phyloP scores from a whole-genome alignment of 768 basidiomycete genomes.

The Mycena polygramma region DNA sequence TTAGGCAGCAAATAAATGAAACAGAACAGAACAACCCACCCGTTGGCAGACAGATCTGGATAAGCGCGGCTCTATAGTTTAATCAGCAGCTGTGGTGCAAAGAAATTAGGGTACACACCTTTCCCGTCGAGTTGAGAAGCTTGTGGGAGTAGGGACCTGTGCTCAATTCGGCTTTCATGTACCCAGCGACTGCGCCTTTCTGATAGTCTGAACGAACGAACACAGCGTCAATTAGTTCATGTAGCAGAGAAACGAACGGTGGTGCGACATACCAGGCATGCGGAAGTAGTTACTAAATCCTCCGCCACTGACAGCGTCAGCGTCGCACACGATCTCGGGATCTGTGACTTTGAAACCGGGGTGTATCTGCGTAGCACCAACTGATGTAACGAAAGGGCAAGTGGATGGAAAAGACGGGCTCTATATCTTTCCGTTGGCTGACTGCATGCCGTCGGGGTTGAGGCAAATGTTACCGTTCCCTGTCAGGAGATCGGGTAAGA shows the following conservation, averaged over 20 bases:
- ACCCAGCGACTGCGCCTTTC: constrained; percentile 49
- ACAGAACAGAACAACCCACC: constrained; percentile 40
- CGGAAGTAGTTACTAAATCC: constrained; percentile 59
- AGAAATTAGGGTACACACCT: constrained; percentile 34
- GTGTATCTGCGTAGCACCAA: constrained; percentile 62
- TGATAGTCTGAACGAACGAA: constrained; percentile 48
- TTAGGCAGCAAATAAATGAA: neutral
- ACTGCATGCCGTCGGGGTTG: constrained; percentile 56
- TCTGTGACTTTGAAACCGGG: constrained; percentile 46
- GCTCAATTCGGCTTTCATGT: constrained; percentile 46
- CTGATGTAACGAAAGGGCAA: constrained; percentile 59
- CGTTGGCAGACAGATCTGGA: constrained; percentile 63
- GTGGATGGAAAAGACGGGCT: constrained; percentile 55
- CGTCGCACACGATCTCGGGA: constrained; percentile 53
- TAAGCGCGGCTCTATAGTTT: constrained; percentile 54
- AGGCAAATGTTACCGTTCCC: constrained; percentile 51
- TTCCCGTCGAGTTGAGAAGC: constrained; percentile 50
- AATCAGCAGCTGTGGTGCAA: constrained; percentile 14
- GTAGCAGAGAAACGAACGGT: neutral
- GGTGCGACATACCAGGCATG: constrained; percentile 39
- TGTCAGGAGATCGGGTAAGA: neutral
- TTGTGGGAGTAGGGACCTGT: constrained; percentile 38
- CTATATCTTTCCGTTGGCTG: constrained; percentile 54
- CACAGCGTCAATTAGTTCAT: constrained; percentile 6
- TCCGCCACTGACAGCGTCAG: constrained; percentile 52